Percentiles rank a stretch among this genome's conserved stretches.
These are phyloP conservation scores for Eucalyptus rudis DNA, from an alignment of 345 rosid genomes.

Conservation along the genomic window DNA sequence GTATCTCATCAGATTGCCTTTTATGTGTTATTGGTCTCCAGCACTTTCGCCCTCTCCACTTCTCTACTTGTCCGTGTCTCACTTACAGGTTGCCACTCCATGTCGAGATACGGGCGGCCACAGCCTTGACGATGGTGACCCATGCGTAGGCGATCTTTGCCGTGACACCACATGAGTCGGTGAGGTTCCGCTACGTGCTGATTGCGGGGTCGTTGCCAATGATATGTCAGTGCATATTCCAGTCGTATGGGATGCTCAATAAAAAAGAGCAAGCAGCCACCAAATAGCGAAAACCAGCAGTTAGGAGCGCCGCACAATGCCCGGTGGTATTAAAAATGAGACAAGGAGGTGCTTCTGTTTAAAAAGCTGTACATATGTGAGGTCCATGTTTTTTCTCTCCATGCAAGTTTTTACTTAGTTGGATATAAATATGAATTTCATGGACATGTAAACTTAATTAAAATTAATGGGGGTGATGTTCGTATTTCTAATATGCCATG, in stretches of 20 bases:
- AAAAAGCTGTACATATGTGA: not conserved
- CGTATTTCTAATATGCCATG: not conserved
- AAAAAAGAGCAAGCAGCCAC: not conserved
- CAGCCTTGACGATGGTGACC: not conserved
- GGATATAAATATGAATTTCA: not conserved
- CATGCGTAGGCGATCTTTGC: not conserved
- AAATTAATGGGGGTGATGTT: not conserved
- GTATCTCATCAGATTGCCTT: not conserved
- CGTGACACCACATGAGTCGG: not conserved
- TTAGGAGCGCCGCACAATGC: not conserved
- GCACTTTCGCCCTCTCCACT: not conserved
- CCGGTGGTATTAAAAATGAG: not conserved
- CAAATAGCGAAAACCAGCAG: not conserved
- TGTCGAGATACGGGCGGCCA: not conserved
- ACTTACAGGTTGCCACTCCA: not conserved
- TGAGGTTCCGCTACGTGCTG: not conserved
- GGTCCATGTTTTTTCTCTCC: not conserved
- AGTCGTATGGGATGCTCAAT: not conserved
- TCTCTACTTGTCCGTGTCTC: not conserved
- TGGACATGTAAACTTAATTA: not conserved
- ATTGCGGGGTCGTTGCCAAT: not conserved
- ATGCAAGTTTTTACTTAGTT: too few species aligned
- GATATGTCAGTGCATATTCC: not conserved
- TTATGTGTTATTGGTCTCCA: not conserved
- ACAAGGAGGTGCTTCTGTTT: not conserved